These are phyloP conservation scores for Neurospora terricola DNA, from an alignment of 495 filamentous ascomycete species.

Conservation along the genomic window DNA sequence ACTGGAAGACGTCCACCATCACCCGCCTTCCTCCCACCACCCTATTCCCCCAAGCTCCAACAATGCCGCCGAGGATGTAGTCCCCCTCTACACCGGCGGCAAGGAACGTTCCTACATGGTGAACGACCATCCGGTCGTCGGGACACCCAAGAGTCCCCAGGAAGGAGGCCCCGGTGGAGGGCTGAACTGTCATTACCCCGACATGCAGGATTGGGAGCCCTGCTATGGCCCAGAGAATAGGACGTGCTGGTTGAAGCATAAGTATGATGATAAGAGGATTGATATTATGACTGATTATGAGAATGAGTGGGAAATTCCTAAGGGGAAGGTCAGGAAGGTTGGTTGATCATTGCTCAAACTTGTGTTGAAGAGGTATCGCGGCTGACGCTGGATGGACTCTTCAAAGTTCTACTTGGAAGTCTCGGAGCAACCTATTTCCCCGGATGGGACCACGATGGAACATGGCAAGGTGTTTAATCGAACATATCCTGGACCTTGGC, in stretches of 20 bases:
- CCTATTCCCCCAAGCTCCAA: not conserved
- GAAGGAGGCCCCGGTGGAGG: not conserved
- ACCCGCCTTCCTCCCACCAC: not conserved
- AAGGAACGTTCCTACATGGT: not conserved
- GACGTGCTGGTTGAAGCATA: constrained; percentile 4
- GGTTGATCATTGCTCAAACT: not conserved
- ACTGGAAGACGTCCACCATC: not conserved
- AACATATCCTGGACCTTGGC: constrained; percentile 6
- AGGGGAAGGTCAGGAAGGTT: not conserved
- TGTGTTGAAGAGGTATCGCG: not conserved
- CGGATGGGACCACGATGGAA: constrained; percentile 8
- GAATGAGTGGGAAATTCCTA: not conserved
- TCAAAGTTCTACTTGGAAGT: constrained; percentile 5
- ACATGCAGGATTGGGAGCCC: constrained; percentile 1
- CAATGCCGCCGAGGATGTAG: not conserved
- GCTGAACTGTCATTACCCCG: constrained; percentile 1
- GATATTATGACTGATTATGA: constrained; percentile 10
- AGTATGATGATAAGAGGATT: not conserved
- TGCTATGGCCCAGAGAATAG: constrained; percentile 3
- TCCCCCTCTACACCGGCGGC: not conserved
- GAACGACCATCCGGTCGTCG: not conserved
- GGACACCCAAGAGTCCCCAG: constrained; percentile 5
- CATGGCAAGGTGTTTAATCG: constrained; percentile 10
- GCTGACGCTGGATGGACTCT: not conserved
- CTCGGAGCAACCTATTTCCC: constrained; percentile 7